A percentile compares a stretch with the other conserved stretches of the same genome.
Conservation (phyloP, 257 asterid genomes). For the Nicotiana paniculata region DNA sequence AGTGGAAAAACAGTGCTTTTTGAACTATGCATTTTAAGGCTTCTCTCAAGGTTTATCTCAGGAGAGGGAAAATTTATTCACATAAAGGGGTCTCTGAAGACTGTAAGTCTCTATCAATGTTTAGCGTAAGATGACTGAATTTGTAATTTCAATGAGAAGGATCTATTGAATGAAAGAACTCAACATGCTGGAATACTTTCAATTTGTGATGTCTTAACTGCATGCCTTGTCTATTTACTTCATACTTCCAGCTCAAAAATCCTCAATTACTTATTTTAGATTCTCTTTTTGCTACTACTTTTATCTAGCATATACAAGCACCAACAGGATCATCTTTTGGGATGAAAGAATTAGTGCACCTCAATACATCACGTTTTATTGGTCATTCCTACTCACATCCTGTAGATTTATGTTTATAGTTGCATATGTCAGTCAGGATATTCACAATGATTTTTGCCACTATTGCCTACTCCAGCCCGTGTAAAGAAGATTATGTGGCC, state of each 20-base stretch:
- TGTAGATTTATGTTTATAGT: not conserved
- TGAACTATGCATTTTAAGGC: conserved; percentile 94
- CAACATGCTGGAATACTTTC: not conserved
- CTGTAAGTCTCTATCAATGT: conserved; percentile 43
- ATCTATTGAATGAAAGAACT: not conserved
- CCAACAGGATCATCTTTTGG: not conserved
- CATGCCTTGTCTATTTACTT: not conserved
- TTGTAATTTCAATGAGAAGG: not conserved
- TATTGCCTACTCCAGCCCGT: not conserved
- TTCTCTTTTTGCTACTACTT: not conserved
- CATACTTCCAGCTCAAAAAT: not conserved
- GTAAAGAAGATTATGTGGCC: not conserved
- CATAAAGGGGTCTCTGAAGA: conserved; percentile 71
- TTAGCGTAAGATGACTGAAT: not conserved
- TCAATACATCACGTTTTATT: not conserved
- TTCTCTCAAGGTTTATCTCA: conserved; percentile 76
- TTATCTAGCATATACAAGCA: not conserved
- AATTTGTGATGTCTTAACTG: conserved; percentile 1
- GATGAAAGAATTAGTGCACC: not conserved
- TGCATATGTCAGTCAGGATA: not conserved
- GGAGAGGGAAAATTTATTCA: conserved; percentile 54
- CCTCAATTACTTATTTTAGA: not conserved
- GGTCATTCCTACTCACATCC: not conserved
- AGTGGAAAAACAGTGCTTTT: conserved; percentile 95
- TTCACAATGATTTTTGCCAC: not conserved